These are phyloP conservation scores for Cantharellus cinnabarinus DNA, from an alignment of 768 basidiomycete genomes.

Conservation along the genomic window DNA sequence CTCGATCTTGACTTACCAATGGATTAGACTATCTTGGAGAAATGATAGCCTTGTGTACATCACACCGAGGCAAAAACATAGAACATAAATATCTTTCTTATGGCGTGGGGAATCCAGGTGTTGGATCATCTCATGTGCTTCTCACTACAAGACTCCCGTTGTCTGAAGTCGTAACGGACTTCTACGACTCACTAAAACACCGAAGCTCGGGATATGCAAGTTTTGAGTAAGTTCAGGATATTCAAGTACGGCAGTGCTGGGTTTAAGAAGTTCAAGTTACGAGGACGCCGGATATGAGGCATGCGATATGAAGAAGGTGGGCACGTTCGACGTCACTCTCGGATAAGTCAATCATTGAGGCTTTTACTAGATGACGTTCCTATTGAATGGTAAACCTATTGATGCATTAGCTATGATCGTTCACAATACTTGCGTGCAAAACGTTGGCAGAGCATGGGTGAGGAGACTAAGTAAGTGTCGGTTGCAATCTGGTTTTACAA, in stretches of 20 bases:
- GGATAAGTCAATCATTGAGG: neutral
- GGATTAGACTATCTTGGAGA: constrained; percentile 69
- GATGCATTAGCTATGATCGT: constrained; percentile 88
- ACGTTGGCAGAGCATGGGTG: constrained; percentile 65
- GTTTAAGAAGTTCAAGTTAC: constrained; percentile 35
- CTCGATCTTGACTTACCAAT: neutral
- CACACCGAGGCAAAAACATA: constrained; percentile 63
- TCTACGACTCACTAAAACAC: constrained; percentile 88
- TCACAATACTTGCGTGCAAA: constrained; percentile 57
- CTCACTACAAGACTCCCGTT: constrained; percentile 72
- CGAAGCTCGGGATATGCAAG: constrained; percentile 80
- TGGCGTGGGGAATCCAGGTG: constrained; percentile 12
- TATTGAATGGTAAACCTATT: constrained; percentile 73
- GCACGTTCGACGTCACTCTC: neutral
- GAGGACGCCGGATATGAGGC: constrained; percentile 78
- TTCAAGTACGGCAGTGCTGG: neutral
- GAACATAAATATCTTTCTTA: constrained; percentile 68
- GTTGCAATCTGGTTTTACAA: neutral
- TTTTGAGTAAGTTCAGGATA: constrained; percentile 46
- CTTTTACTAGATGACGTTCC: constrained; percentile 54
- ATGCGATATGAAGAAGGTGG: constrained; percentile 68
- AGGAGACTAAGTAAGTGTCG: constrained; percentile 64
- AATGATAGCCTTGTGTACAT: constrained; percentile 88
- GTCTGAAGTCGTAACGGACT: constrained; percentile 83
- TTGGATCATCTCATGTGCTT: constrained; percentile 38